Conservation (phyloP, 2,329 filamentous ascomycete species). For the Diaporthe ampelina region DNA sequence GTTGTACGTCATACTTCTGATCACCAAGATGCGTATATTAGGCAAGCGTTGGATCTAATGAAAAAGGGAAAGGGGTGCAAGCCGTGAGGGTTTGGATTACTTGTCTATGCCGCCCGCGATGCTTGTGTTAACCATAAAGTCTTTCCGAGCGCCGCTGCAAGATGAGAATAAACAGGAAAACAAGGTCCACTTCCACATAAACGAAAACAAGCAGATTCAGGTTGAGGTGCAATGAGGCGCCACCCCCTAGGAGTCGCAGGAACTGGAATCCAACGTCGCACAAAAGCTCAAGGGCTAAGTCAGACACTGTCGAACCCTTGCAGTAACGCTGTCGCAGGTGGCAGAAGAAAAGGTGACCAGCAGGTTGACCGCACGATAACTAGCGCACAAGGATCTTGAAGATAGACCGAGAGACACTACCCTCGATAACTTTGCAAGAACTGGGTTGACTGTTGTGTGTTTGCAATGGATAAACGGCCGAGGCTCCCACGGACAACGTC, state of each 20-base stretch:
- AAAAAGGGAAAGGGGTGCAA: neutral
- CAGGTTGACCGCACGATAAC: neutral
- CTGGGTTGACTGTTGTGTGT: neutral
- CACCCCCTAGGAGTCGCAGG: neutral
- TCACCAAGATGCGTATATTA: neutral
- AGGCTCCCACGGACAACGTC: neutral
- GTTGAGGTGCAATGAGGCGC: neutral
- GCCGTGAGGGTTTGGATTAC: conserved; percentile 14
- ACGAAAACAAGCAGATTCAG: neutral
- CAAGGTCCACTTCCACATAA: neutral
- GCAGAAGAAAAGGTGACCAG: neutral
- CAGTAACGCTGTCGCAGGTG: neutral
- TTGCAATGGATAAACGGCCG: neutral
- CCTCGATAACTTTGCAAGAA: neutral
- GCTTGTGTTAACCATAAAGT: neutral
- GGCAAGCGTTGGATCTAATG: neutral
- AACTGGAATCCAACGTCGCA: neutral
- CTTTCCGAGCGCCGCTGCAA: conserved; percentile 20
- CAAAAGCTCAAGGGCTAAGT: neutral
- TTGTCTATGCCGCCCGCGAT: conserved; percentile 18
- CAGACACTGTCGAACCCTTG: conserved; percentile 39
- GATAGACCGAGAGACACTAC: conserved; percentile 7
- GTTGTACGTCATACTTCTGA: neutral
- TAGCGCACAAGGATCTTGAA: neutral
- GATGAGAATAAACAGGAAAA: neutral